A percentile compares a stretch with the other conserved stretches of the same genome.
Conservation (phyloP, 495 filamentous ascomycete genomes). For the Penicillium nucicola region DNA sequence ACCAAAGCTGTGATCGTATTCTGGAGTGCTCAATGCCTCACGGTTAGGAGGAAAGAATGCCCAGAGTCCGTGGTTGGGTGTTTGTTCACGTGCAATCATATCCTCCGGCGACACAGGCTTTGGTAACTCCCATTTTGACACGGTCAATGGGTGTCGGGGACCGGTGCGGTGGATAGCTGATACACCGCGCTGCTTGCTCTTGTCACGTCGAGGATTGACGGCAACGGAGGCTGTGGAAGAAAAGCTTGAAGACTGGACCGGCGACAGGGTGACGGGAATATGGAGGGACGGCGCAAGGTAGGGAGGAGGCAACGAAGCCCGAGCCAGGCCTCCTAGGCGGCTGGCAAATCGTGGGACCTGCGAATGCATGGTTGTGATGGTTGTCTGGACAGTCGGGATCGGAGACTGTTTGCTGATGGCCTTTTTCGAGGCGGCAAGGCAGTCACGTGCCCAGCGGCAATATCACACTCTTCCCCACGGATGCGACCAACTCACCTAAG, state of each 20-base stretch:
- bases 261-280: slow-evolving; percentile 30
- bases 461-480: neutral
- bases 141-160: slow-evolving; percentile 63
- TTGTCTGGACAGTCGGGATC: slow-evolving; percentile 10
- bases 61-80: slow-evolving; percentile 86
- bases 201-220: slow-evolving; percentile 36
- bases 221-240: slow-evolving; percentile 37
- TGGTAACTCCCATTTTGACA: slow-evolving; percentile 70
- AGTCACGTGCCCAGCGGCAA: slow-evolving; percentile 17
- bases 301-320: slow-evolving; percentile 40
- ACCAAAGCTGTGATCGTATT: slow-evolving; percentile 67
- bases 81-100: slow-evolving; percentile 40
- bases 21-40: slow-evolving; percentile 62
- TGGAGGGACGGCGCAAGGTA: slow-evolving; percentile 46
- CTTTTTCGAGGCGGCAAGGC: slow-evolving; percentile 15
- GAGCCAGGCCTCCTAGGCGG: slow-evolving; percentile 20
- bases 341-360: slow-evolving; percentile 18
- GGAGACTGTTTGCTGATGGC: slow-evolving; percentile 1
- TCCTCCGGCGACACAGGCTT: slow-evolving; percentile 57
- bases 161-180: slow-evolving; percentile 76
- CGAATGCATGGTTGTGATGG: slow-evolving; percentile 36
- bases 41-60: slow-evolving; percentile 75
- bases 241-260: slow-evolving; percentile 42
- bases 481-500: no score
- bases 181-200: slow-evolving; percentile 63